phyloP scores from a whole-genome alignment of 495 filamentous ascomycete genomes.

The Penicillium taxi region DNA sequence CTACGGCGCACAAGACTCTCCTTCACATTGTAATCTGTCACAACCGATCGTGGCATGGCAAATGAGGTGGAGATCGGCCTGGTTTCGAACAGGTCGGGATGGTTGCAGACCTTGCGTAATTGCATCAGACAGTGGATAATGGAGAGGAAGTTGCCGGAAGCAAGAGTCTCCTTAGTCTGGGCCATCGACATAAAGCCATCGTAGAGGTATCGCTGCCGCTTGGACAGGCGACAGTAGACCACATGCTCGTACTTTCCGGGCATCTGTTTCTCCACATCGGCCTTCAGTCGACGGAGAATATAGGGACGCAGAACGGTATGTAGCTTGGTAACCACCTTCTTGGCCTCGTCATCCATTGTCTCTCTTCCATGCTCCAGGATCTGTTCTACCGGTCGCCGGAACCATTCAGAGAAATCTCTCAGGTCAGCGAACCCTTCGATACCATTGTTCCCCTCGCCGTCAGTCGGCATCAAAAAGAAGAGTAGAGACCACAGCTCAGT shows the following conservation, averaged over 20 bases:
- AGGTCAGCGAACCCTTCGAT: constrained; percentile 84
- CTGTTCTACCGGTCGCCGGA: constrained; percentile 84
- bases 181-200: constrained; percentile 95
- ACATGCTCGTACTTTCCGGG: constrained; percentile 96
- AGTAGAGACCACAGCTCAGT: constrained; percentile 95
- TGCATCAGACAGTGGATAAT: constrained; percentile 99
- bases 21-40: constrained; percentile 70
- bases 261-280: constrained; percentile 99
- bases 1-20: constrained; percentile 62
- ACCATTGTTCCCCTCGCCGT: constrained; percentile 61
- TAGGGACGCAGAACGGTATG: constrained; percentile 91
- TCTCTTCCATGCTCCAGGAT: constrained; percentile 92
- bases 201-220: constrained; percentile 89
- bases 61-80: constrained; percentile 96
- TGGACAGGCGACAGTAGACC: constrained; percentile 87
- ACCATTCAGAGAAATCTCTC: constrained; percentile 88
- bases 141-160: constrained; percentile 93
- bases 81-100: constrained; percentile 97
- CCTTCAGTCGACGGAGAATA: constrained; percentile 84
- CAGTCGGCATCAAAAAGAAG: constrained; percentile 90
- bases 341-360: constrained; percentile 86
- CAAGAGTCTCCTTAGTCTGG: constrained; percentile 77
- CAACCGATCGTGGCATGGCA: constrained; percentile 76
- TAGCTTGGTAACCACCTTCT: constrained; percentile 79
- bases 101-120: constrained; percentile 95